Base-by-base conservation (phyloP, 805 yeast species). In the Clavispora carvajalis region DNA sequence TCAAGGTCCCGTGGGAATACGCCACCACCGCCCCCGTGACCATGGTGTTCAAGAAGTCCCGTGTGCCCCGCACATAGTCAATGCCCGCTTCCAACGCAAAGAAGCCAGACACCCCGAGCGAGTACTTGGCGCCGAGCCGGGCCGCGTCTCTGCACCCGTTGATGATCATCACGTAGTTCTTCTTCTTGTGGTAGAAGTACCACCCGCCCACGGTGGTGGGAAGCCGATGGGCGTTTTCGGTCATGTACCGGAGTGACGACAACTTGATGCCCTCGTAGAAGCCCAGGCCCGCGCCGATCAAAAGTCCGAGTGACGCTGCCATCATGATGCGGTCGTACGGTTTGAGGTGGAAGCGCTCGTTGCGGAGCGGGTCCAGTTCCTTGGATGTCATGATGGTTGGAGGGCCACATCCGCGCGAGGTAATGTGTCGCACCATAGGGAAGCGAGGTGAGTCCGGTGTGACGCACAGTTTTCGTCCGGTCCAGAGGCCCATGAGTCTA, bases 171-270 rank as follows among this genome's bases (percentile, higher is more conserved):
- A 82, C 84, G 58, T 85, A 84, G 60, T 85, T 83, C 64, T 85
- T 87, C 46, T 87, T 73, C 61, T 84, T 86, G 61, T 87, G 93
- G 60, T 87, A 87, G 57, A 82, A 83, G 55, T 83, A 87, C 96
- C 95, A 87, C 0, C 91, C 93, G 16, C 87, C 89, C 39, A 78
- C 82, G 0, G 82, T 78, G 17, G 60, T 70, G 7, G 96, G 96
- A 42, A 88, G 63, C 38, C 96, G 58, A 55, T 87, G 95, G 11
- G 93, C 83, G 53, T 87, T 87, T 49, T 85, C 86, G 2, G 90
- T 88, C 35, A 87, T 65, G 51, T 75, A 87, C 33, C 78, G 70
- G 33, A 80, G 60, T 1, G 84, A 75, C 0, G 85, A 66, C 2
- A 57, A 47, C 39, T 70, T 69, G 51, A 77, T 76, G 3, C 91